phyloP scores from a whole-genome alignment of 2,329 filamentous ascomycete genomes.

The Tolypocladium ophioglossoides region DNA sequence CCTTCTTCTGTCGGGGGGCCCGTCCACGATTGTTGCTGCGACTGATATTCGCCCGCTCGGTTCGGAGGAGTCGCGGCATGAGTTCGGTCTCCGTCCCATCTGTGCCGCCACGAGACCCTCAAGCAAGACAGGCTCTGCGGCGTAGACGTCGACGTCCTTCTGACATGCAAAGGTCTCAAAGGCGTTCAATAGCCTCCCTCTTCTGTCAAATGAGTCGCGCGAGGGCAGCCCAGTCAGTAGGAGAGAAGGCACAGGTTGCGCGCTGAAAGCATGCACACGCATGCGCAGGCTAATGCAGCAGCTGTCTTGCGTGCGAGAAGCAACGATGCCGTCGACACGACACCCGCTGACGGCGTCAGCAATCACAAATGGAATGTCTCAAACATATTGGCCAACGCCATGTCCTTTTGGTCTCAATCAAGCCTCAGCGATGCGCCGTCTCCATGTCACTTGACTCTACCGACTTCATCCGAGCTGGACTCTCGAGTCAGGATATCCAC shows the following conservation, averaged over 20 bases:
- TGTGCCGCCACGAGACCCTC: not conserved
- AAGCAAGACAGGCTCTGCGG: not conserved
- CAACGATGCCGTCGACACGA: not conserved
- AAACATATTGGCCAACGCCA: not conserved
- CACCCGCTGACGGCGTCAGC: not conserved
- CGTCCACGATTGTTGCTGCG: not conserved
- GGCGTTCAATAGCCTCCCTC: not conserved
- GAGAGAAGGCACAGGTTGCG: not conserved
- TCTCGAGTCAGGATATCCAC: not conserved
- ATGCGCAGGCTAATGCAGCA: not conserved
- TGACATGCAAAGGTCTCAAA: not conserved
- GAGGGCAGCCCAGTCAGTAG: not conserved
- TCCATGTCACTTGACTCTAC: not conserved
- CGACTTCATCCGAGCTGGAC: not conserved
- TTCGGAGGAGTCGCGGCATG: not conserved
- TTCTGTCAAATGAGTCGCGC: not conserved
- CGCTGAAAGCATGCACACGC: not conserved
- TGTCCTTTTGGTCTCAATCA: no score
- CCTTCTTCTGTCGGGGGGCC: not conserved
- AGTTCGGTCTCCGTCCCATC: not conserved
- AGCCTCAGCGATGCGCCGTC: not conserved
- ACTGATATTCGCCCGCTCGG: not conserved
- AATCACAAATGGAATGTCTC: not conserved
- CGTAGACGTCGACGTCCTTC: not conserved
- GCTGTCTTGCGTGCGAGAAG: not conserved